phyloP scores from a whole-genome alignment of 768 basidiomycete species.

The Auricularia heimuer region DNA sequence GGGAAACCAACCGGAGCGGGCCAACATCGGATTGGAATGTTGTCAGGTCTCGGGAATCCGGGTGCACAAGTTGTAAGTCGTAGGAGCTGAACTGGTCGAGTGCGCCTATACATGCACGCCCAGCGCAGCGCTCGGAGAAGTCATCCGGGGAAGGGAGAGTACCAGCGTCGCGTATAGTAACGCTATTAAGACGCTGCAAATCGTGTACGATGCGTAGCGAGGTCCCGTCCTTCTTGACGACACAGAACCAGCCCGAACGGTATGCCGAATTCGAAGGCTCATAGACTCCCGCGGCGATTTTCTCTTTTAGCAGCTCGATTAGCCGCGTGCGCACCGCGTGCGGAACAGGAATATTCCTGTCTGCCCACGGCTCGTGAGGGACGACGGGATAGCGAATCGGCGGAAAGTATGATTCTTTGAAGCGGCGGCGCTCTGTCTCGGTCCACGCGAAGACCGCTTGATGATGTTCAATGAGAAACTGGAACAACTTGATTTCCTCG shows the following conservation, averaged over 20 bases:
- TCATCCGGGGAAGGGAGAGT: constrained; percentile 24
- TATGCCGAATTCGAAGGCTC: constrained; percentile 31
- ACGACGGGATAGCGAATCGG: constrained; percentile 27
- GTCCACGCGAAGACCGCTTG: constrained; percentile 14
- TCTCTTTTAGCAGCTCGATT: constrained; percentile 21
- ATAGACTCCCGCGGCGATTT: constrained; percentile 30
- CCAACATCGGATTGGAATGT: constrained; percentile 32
- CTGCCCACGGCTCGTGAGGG: constrained; percentile 28
- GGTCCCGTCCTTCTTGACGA: constrained; percentile 13
- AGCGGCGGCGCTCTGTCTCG: constrained; percentile 10
- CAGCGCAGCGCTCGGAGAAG: constrained; percentile 25
- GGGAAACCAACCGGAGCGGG: constrained; percentile 13
- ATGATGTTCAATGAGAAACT: constrained; percentile 9
- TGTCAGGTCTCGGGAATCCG: constrained; percentile 27
- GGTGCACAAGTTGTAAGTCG: constrained; percentile 19
- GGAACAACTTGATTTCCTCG: constrained; percentile 18
- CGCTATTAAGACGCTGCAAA: constrained; percentile 28
- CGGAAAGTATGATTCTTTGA: constrained; percentile 18
- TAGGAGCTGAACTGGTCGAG: constrained; percentile 21
- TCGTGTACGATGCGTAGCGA: constrained; percentile 26
- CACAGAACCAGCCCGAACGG: constrained; percentile 28
- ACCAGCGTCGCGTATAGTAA: constrained; percentile 28
- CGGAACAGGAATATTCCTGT: constrained; percentile 25
- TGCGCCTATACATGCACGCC: constrained; percentile 17
- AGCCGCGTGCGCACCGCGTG: constrained; percentile 22